Evolutionary conservation across 1,284 basidiomycete species (phyloP).

Genomic region (Melampsora americana): DNA sequence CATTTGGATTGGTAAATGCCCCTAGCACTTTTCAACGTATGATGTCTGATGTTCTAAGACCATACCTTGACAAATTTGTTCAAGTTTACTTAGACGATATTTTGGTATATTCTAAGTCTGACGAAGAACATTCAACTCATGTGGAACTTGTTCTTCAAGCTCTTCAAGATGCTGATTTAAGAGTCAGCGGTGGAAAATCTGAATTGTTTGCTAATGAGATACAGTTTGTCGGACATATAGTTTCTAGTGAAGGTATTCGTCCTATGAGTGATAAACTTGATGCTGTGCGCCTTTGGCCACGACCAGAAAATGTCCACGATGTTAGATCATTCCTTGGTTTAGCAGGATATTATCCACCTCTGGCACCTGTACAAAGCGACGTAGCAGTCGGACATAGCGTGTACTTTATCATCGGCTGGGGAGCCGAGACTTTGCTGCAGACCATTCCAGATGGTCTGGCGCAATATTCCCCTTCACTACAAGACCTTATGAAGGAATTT

Average conservation of each 20-base stretch:
- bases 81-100: conserved; percentile 26
- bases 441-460: too few relatives aligned
- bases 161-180: too few relatives aligned
- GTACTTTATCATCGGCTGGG: too few relatives aligned
- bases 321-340: conserved; percentile 16
- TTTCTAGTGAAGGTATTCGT: neutral
- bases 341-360: conserved; percentile 1
- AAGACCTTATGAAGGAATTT: too few relatives aligned
- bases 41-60: conserved; percentile 10
- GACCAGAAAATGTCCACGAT: conserved; percentile 10
- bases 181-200: too few relatives aligned
- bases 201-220: too few relatives aligned
- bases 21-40: conserved; percentile 14
- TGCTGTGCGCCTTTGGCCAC: neutral
- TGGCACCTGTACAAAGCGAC: too few relatives aligned
- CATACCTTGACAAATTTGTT: conserved; percentile 7
- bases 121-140: too few relatives aligned
- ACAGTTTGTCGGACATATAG: neutral
- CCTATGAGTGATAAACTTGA: conserved; percentile 15
- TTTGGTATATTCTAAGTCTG: conserved; percentile 1
- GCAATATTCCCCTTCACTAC: too few relatives aligned
- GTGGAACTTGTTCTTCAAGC: too few relatives aligned
- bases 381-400: too few relatives aligned
- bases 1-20: conserved; percentile 16
- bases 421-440: too few relatives aligned